These are phyloP conservation scores for Dictyostelium discoideum DNA, from an alignment of 78 protist species.

Conservation along the genomic window DNA sequence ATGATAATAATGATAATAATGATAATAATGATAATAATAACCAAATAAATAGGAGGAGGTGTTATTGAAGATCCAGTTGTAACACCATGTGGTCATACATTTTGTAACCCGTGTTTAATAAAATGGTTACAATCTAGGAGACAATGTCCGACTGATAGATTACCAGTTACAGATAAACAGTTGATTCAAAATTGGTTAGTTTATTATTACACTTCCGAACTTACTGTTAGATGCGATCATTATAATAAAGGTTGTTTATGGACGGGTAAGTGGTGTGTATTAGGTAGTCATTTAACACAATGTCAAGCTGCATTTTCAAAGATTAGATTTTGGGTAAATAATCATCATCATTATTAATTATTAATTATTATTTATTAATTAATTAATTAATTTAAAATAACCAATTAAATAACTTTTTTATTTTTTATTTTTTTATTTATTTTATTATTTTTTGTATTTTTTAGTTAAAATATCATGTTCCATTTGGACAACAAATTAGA, in stretches of 20 bases:
- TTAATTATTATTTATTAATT: not conserved
- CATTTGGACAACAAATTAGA: constrained; percentile 79
- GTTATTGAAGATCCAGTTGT: constrained; percentile 73
- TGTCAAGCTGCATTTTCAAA: constrained; percentile 71
- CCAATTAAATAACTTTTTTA: too few species aligned
- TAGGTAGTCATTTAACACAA: constrained; percentile 56
- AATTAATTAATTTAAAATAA: too few species aligned
- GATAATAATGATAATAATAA: too few species aligned
- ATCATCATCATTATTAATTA: too few species aligned
- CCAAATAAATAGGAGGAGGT: constrained; percentile 41
- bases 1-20: not conserved
- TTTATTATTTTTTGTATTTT: too few species aligned
- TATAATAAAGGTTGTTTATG: constrained; percentile 73
- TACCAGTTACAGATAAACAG: constrained; percentile 79
- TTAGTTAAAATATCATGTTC: constrained; percentile 69
- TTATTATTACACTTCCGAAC: constrained; percentile 41
- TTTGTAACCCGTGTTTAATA: constrained; percentile 54
- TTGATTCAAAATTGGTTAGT: constrained; percentile 69
- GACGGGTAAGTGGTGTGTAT: constrained; percentile 64
- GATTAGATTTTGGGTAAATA: constrained; percentile 52
- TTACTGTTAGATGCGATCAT: constrained; percentile 63
- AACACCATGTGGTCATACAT: constrained; percentile 83
- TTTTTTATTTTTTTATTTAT: too few species aligned
- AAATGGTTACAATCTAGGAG: constrained; percentile 68
- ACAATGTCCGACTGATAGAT: constrained; percentile 75